Evolutionary conservation across 1,284 basidiomycete species (phyloP).

Genomic region (Papiliotrema fonsecae): DNA sequence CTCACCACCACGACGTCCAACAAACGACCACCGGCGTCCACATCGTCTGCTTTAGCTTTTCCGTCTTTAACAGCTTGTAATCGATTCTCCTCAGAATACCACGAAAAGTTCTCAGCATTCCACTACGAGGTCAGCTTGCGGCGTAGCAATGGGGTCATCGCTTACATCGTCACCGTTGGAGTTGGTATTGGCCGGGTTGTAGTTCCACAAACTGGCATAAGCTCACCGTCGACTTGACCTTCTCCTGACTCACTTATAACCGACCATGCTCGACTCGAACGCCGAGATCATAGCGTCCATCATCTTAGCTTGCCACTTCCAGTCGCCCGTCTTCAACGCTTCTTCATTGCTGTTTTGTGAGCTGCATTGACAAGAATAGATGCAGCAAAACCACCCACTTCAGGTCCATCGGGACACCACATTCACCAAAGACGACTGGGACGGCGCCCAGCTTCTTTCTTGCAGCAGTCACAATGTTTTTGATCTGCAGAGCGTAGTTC

Average conservation of each 20-base stretch:
- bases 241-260: constrained; percentile 67
- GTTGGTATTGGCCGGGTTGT: constrained; percentile 83
- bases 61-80: constrained; percentile 33
- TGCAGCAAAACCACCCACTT: constrained; percentile 60
- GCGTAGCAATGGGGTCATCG: not conserved
- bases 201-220: constrained; percentile 75
- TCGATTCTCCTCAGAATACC: constrained; percentile 62
- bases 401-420: constrained; percentile 89
- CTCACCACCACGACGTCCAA: constrained; percentile 64
- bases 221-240: not conserved
- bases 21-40: constrained; percentile 77
- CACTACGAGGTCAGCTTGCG: constrained; percentile 50
- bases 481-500: constrained; percentile 76
- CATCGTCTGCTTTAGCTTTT: constrained; percentile 50
- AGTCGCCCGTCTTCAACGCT: constrained; percentile 69
- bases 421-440: constrained; percentile 82
- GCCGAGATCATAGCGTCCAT: constrained; percentile 82
- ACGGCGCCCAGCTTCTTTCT: constrained; percentile 66
- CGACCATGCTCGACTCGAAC: constrained; percentile 65
- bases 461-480: constrained; percentile 66
- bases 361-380: not conserved
- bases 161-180: constrained; percentile 62
- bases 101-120: constrained; percentile 96
- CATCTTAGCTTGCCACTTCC: constrained; percentile 74
- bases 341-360: constrained; percentile 57